Conservation (phyloP, 768 basidiomycete species). For the Tricholoma saponaceum region DNA sequence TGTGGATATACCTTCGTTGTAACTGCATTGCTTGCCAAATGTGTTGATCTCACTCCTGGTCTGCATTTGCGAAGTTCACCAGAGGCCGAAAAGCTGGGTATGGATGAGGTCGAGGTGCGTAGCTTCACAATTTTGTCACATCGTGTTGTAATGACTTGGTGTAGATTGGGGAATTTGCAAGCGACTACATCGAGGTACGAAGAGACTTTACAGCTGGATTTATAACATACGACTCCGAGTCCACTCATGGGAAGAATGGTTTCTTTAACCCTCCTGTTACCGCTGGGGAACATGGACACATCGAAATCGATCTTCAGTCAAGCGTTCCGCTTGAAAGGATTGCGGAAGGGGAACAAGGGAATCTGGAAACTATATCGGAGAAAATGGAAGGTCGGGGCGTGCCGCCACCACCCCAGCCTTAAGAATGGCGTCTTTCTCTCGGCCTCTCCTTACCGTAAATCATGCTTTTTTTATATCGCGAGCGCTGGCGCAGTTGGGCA, state of each 20-base stretch:
- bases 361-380: slow-evolving; percentile 22
- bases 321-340: background rate
- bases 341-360: background rate
- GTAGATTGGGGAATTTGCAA: slow-evolving; percentile 68
- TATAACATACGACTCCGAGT: slow-evolving; percentile 29
- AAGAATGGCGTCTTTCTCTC: slow-evolving; percentile 5
- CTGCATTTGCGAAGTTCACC: slow-evolving; percentile 48
- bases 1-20: slow-evolving; percentile 58
- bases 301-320: slow-evolving; percentile 26
- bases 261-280: slow-evolving; percentile 23
- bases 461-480: background rate
- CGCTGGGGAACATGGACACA: slow-evolving; percentile 36
- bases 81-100: slow-evolving; percentile 57
- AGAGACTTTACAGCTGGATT: slow-evolving; percentile 58
- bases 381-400: slow-evolving; percentile 24
- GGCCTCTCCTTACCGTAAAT: slow-evolving; percentile 10
- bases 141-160: background rate
- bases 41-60: slow-evolving; percentile 53
- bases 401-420: slow-evolving; percentile 8
- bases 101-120: slow-evolving; percentile 70
- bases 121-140: background rate
- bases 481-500: background rate
- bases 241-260: slow-evolving; percentile 17
- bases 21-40: slow-evolving; percentile 58
- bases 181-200: slow-evolving; percentile 65